phyloP scores from a whole-genome alignment of 805 yeast species.

The Kuraishia molischiana region DNA sequence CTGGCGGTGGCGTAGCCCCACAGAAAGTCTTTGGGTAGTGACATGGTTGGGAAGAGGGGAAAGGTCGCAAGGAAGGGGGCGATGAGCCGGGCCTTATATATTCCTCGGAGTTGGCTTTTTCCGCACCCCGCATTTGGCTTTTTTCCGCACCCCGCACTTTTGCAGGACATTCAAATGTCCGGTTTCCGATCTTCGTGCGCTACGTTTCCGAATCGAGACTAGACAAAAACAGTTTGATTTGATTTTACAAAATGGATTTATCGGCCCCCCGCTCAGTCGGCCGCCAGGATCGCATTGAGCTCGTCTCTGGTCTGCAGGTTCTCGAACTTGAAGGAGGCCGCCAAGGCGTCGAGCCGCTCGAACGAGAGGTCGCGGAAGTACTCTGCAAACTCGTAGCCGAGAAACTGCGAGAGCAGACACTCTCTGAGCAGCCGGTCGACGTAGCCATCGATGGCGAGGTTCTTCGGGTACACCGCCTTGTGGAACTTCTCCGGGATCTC shows the following conservation, averaged over 20 bases:
- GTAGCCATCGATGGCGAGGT: slow-evolving; percentile 27
- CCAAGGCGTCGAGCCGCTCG: slow-evolving; percentile 40
- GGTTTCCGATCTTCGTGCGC: too few species aligned
- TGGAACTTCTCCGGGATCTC: slow-evolving; percentile 30
- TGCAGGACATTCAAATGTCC: too few species aligned
- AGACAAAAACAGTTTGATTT: too few species aligned
- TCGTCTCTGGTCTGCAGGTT: slow-evolving; percentile 30
- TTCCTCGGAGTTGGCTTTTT: too few species aligned
- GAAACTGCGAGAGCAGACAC: slow-evolving; percentile 31
- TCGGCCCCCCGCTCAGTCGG: too few species aligned
- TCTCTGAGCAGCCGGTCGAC: slow-evolving; percentile 30
- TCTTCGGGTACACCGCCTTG: slow-evolving; percentile 28
- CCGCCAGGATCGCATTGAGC: slow-evolving; percentile 19
- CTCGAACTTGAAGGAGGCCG: slow-evolving; percentile 40
- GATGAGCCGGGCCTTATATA: too few species aligned
- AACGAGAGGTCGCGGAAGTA: slow-evolving; percentile 28
- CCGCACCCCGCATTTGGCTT: too few species aligned
- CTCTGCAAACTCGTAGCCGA: slow-evolving; percentile 35
- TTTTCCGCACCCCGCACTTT: too few species aligned
- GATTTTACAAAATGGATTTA: too few species aligned
- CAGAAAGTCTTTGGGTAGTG: slow-evolving; percentile 7
- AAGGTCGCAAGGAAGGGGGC: too few species aligned
- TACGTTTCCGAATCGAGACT: too few species aligned
- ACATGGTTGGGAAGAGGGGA: too few species aligned
- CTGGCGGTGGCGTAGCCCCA: slow-evolving; percentile 3